A percentile compares a stretch with the other conserved stretches of the same genome.
phyloP scores from a whole-genome alignment of 257 asterid species.

The Echites panduratus region DNA sequence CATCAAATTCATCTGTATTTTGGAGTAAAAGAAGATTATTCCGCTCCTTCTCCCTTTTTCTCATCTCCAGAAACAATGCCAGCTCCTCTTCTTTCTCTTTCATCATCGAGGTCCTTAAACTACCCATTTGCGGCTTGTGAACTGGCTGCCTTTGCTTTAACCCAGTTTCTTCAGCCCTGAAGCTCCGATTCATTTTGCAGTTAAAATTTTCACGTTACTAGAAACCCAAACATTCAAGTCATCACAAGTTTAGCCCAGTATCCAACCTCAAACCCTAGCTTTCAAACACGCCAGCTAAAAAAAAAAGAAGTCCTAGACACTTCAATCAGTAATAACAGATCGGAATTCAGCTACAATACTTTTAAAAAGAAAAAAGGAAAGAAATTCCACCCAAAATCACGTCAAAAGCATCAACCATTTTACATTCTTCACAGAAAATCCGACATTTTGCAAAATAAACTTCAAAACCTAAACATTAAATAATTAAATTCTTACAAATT shows the following conservation, averaged over 20 bases:
- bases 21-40: conserved; percentile 59
- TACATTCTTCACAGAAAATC: too few species aligned
- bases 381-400: background rate
- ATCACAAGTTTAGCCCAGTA: background rate
- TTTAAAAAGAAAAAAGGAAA: background rate
- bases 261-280: conserved; percentile 13
- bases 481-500: background rate
- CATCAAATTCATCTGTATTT: conserved; percentile 62
- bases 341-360: conserved; percentile 2
- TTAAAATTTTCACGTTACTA: background rate
- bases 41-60: conserved; percentile 70
- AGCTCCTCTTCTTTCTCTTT: conserved; percentile 78
- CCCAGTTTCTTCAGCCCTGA: conserved; percentile 16
- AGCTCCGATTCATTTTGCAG: conserved; percentile 14
- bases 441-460: too few species aligned
- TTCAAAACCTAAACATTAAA: background rate
- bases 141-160: conserved; percentile 36
- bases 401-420: conserved; percentile 1
- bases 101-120: conserved; percentile 39
- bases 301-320: background rate
- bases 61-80: conserved; percentile 81
- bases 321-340: background rate
- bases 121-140: conserved; percentile 30
- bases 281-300: background rate
- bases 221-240: conserved; percentile 5